Conservation (phyloP, 106 monocot genomes). For the Allium cepa region DNA sequence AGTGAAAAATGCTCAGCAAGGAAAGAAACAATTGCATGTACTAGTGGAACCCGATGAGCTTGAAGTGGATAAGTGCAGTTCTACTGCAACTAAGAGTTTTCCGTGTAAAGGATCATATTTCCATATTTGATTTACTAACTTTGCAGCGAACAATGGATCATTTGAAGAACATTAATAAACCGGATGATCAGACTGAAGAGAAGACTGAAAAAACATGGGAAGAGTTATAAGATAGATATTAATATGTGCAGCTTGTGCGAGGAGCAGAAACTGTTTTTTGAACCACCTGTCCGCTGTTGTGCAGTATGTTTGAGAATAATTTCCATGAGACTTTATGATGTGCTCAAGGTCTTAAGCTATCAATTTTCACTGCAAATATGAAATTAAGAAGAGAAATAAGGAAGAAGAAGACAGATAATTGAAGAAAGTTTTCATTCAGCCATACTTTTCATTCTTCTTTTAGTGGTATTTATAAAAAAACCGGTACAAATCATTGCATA, state of each 20-base stretch:
- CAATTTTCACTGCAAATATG: no score
- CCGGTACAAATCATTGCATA: no score
- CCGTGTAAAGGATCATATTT: constrained; percentile 11
- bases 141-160: constrained; percentile 24
- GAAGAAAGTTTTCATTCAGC: no score
- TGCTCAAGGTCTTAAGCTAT: no score
- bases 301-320: constrained; percentile 37
- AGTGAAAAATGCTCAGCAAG: constrained; percentile 4
- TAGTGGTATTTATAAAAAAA: no score
- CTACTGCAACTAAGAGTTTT: neutral
- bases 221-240: constrained; percentile 12
- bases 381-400: no score
- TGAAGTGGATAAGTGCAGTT: neutral
- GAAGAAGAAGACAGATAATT: no score
- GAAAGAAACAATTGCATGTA: neutral
- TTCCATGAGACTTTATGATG: constrained; percentile 21
- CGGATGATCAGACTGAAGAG: constrained; percentile 15
- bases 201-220: constrained; percentile 1
- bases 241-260: constrained; percentile 56
- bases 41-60: constrained; percentile 4
- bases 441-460: no score
- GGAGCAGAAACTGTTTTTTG: constrained; percentile 38
- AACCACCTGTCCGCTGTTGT: constrained; percentile 51
- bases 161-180: constrained; percentile 20
- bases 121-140: constrained; percentile 39